Evolutionary conservation across 2,329 filamentous ascomycete genomes (phyloP).

Genomic region (Diaporthe destruens): DNA sequence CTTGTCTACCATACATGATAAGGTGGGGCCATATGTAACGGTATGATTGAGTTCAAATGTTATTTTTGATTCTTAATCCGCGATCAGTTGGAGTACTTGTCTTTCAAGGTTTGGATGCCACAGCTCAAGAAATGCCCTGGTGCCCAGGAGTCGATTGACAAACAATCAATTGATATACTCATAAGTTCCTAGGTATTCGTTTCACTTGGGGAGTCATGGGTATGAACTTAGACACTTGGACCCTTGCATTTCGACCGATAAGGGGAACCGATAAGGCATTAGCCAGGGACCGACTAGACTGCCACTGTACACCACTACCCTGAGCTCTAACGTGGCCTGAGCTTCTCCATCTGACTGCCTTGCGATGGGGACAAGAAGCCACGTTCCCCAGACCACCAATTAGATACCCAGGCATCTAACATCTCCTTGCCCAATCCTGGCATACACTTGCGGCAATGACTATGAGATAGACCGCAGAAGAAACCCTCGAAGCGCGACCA

Average conservation of each 20-base stretch:
- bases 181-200: too few relatives aligned
- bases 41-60: too few relatives aligned
- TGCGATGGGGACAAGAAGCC: slow-evolving; percentile 7
- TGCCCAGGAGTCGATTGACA: too few relatives aligned
- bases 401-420: background rate
- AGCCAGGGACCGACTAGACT: slow-evolving; percentile 3
- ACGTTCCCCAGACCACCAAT: background rate
- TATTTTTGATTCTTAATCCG: too few relatives aligned
- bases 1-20: too few relatives aligned
- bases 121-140: too few relatives aligned
- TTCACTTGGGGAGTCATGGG: too few relatives aligned
- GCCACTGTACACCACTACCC: background rate
- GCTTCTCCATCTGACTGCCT: slow-evolving; percentile 15
- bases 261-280: background rate
- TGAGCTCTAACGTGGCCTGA: slow-evolving; percentile 30
- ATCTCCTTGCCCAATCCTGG: background rate
- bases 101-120: too few relatives aligned
- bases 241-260: background rate
- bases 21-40: too few relatives aligned
- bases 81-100: too few relatives aligned
- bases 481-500: background rate
- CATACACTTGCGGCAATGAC: background rate
- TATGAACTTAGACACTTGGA: too few relatives aligned
- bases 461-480: background rate
- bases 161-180: too few relatives aligned